Evolutionary conservation across 2,329 filamentous ascomycete genomes (phyloP), one percentile per base, ranked within the genome.

Genomic region (Trichoderma harzianum): DNA sequence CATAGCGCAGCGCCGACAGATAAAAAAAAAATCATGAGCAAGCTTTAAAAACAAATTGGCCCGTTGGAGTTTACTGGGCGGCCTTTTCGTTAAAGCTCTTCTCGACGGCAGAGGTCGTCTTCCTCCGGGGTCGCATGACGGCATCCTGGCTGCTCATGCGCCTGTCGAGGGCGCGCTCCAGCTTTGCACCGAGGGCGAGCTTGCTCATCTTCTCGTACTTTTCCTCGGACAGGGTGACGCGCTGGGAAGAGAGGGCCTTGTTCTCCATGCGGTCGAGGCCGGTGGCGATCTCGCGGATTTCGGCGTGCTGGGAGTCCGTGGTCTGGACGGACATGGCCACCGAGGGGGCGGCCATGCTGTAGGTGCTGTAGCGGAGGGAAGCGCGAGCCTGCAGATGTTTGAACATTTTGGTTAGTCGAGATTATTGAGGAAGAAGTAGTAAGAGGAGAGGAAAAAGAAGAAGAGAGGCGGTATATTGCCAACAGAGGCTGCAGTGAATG

Each of bases 71-170:
- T 70, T 73, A 73, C 43, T 73, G 65, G 18, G 62, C 75, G 18
- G 62, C 75, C 77, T 83, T 83, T 74, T 83, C 82, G 73, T 76
- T 77, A 32, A 79, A 75, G 72, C 80, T 80, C 76, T 83, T 78
- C 78, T 82, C 82, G 79, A 85, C 79, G 57, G 55, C 73, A 24
- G 73, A 55, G 5, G 74, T 83, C 76, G 66, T 69, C 66, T 69
- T 69, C 21, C 83, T 80, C 66, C 79, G 78, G 26, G 85, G 88
- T 74, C 92, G 90, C 87, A 96, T 95, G 81, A 93, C 91, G 75
- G 95, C 95, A 78, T 98, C 95, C 82, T 98, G 95, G 76, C 92
- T 85, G 32, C 89, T 92, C 94, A 97, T 96, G 78, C 95, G 89
- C 75, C 94, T 88, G 76, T 92, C 92, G 70, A 98, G 89, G 26